These are phyloP conservation scores for Hanseniaspora uvarum DNA, from an alignment of 1,139 yeast genomes.

Conservation along the genomic window DNA sequence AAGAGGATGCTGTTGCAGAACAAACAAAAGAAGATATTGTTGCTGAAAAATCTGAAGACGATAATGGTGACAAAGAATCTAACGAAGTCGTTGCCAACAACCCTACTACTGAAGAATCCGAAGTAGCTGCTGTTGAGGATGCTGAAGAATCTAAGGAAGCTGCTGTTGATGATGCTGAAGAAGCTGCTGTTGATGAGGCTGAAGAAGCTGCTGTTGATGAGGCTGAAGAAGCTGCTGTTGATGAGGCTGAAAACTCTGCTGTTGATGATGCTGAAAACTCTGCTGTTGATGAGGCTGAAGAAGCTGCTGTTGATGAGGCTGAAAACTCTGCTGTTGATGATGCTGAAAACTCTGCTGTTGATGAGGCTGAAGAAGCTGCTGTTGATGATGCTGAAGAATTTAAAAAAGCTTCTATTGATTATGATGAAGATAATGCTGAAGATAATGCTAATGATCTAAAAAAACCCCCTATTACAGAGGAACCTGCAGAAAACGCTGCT, in stretches of 20 bases:
- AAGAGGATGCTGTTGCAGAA: background rate
- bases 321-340: too few relatives aligned
- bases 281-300: background rate
- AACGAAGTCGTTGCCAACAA: background rate
- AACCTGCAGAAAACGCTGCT: conserved; percentile 1
- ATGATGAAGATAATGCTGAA: background rate
- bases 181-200: too few relatives aligned
- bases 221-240: background rate
- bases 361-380: background rate
- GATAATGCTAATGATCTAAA: too few relatives aligned
- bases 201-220: conserved; percentile 15
- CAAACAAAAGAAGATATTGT: background rate
- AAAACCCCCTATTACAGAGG: too few relatives aligned
- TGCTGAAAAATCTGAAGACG: background rate
- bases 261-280: background rate
- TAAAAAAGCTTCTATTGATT: too few relatives aligned
- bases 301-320: background rate
- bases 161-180: too few relatives aligned
- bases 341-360: background rate
- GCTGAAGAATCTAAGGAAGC: background rate
- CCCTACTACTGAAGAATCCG: background rate
- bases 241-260: too few relatives aligned
- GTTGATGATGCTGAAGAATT: background rate
- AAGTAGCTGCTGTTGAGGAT: too few relatives aligned
- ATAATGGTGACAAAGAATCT: too few relatives aligned